A percentile compares a stretch with the other conserved stretches of the same genome.
Evolutionary conservation across 371 early-diverging fungal genomes (phyloP).

Genomic region (Rhizopus delemar): DNA sequence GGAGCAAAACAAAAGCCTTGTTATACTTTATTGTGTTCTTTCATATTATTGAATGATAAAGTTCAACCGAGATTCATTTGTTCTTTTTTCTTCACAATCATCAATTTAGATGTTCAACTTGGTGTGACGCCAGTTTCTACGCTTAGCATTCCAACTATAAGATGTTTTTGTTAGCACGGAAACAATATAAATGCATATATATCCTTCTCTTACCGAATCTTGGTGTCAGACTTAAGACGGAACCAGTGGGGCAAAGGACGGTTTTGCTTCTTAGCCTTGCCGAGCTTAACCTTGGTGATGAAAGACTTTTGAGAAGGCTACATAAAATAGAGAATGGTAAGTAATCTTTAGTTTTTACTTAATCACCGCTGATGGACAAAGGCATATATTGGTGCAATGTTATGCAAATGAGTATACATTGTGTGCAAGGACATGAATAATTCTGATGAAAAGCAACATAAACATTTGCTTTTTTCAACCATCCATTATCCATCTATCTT

Average conservation of each 20-base stretch:
- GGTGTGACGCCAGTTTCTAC: slow-evolving; percentile 98
- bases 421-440: too few species aligned
- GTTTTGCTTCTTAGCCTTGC: slow-evolving; percentile 98
- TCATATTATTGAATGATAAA: too few species aligned
- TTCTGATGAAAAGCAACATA: too few species aligned
- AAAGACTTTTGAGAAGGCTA: slow-evolving; percentile 96
- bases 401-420: too few species aligned
- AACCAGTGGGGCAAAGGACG: slow-evolving; percentile 98
- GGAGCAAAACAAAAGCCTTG: too few species aligned
- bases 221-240: slow-evolving; percentile 94
- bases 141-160: slow-evolving; percentile 94
- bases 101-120: slow-evolving; percentile 88
- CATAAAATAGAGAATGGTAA: too few species aligned
- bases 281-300: slow-evolving; percentile 95
- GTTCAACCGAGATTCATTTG: background rate
- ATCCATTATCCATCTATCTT: background rate
- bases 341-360: too few species aligned
- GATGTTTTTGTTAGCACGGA: background rate
- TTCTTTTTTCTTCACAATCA: background rate
- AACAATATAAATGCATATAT: too few species aligned
- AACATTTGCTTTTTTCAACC: background rate
- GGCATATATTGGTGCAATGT: too few species aligned
- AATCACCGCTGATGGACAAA: background rate
- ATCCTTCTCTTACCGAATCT: slow-evolving; percentile 67
- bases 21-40: too few species aligned